A percentile compares a stretch with the other conserved stretches of the same genome.
Evolutionary conservation across 441 rosid genomes (phyloP).

Genomic region (Hypseocharis bilobata): DNA sequence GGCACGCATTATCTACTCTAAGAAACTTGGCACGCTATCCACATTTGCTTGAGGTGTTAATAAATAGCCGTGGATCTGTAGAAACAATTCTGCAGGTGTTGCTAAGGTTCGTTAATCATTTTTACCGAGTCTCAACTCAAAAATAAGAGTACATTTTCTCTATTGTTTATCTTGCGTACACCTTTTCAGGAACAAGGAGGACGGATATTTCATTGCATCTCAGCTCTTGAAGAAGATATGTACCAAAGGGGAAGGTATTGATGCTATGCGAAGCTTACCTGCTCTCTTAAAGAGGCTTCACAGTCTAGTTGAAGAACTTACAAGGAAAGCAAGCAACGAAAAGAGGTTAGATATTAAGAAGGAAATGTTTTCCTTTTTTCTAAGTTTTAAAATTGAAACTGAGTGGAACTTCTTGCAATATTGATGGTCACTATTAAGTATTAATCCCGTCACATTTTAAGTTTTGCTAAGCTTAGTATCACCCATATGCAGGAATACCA

Average conservation of each 20-base stretch:
- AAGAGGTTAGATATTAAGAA: conserved; percentile 37
- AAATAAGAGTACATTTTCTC: background rate
- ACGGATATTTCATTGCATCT: conserved; percentile 62
- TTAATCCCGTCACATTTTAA: too few species aligned
- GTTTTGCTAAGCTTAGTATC: too few species aligned
- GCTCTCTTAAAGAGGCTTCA: conserved; percentile 56
- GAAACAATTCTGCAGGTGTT: conserved; percentile 58
- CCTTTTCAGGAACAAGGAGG: conserved; percentile 73
- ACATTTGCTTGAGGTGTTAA: conserved; percentile 53
- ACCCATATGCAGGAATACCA: conserved; percentile 40
- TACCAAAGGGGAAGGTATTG: conserved; percentile 36
- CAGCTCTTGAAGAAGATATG: conserved; percentile 63
- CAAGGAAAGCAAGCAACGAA: conserved; percentile 46
- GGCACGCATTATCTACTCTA: conserved; percentile 69
- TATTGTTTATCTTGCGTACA: background rate
- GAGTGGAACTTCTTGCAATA: background rate
- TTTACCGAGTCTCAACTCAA: background rate
- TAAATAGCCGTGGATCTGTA: conserved; percentile 42
- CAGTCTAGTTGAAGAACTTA: conserved; percentile 59
- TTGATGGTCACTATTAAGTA: background rate
- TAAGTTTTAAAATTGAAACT: background rate
- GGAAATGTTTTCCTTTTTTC: background rate
- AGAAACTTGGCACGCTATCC: conserved; percentile 62
- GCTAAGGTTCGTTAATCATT: conserved; percentile 41
- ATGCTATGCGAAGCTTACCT: conserved; percentile 45